phyloP scores from a whole-genome alignment of 2,329 filamentous ascomycete genomes.

The Dactylella cylindrospora region DNA sequence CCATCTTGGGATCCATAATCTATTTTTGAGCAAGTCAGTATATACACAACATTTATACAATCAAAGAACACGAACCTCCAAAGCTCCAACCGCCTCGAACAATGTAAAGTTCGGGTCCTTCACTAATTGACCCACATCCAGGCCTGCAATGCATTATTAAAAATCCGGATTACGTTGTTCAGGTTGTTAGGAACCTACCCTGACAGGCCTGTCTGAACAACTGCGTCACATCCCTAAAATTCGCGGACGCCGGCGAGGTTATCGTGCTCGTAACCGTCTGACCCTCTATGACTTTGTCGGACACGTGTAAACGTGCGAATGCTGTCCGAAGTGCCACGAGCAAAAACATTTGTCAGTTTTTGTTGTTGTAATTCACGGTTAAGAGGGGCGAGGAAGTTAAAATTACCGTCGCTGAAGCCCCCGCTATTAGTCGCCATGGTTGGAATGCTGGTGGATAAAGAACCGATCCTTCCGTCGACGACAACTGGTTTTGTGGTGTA shows the following conservation, averaged over 20 bases:
- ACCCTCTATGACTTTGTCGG: conserved; percentile 24
- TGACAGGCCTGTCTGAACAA: conserved; percentile 39
- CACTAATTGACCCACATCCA: conserved; percentile 77
- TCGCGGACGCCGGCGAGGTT: conserved; percentile 17
- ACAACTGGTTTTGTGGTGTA: conserved; percentile 23
- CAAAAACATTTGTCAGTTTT: conserved; percentile 1
- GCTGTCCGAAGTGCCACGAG: conserved; percentile 9
- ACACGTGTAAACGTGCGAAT: conserved; percentile 41
- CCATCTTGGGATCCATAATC: conserved; percentile 99
- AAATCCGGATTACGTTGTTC: no score
- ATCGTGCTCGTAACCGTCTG: conserved; percentile 11
- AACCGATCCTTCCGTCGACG: conserved; percentile 3
- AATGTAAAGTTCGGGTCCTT: conserved; percentile 94
- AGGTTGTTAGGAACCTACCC: conserved; percentile 19
- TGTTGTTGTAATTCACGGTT: background rate
- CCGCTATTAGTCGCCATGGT: conserved; percentile 42
- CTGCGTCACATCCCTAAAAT: conserved; percentile 40
- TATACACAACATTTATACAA: conserved; percentile 30
- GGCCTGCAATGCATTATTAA: conserved; percentile 57
- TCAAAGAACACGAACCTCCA: conserved; percentile 61
- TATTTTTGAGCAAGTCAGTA: conserved; percentile 53
- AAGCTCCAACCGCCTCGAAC: conserved; percentile 86
- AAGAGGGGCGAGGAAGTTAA: background rate
- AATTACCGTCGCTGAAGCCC: conserved; percentile 40
- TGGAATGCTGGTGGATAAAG: conserved; percentile 4